phyloP scores from a whole-genome alignment of 31 red algal genomes.

The Porphyra umbilicalis region DNA sequence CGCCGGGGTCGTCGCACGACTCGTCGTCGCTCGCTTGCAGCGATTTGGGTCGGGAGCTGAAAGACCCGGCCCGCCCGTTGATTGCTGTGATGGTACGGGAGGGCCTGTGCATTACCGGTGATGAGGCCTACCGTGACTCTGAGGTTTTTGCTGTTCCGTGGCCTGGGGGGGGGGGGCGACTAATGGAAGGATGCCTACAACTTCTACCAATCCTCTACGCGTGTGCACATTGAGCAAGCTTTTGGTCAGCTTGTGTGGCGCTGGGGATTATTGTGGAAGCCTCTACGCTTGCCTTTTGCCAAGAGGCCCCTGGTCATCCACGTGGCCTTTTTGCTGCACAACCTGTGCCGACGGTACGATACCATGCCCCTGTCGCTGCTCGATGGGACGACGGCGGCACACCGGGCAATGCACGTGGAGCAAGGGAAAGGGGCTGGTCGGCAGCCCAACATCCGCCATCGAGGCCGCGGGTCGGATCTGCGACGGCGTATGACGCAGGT shows the following conservation, averaged over 20 bases:
- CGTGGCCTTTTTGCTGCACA: background rate
- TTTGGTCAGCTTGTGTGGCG: conserved; percentile 18
- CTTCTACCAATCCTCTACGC: conserved; percentile 9
- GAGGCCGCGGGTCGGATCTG: too few relatives aligned
- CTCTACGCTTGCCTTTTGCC: background rate
- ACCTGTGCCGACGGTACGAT: background rate
- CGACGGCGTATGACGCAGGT: background rate
- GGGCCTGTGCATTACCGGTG: conserved; percentile 17
- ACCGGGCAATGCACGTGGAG: background rate
- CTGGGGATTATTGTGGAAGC: background rate
- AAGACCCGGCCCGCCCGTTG: background rate
- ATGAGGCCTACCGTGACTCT: conserved; percentile 19
- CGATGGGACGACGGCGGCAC: background rate
- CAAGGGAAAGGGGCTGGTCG: background rate
- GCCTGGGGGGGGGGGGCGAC: background rate
- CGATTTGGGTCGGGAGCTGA: background rate
- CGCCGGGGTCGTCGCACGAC: conserved; percentile 14
- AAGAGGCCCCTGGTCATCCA: background rate
- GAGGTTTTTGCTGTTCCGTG: conserved; percentile 12
- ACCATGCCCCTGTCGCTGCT: background rate
- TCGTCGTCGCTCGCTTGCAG: background rate
- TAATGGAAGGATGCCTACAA: conserved; percentile 26
- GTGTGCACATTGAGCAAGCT: conserved; percentile 17
- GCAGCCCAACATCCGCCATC: too few relatives aligned
- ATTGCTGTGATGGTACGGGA: background rate